phyloP scores from a whole-genome alignment of 2,329 filamentous ascomycete species.

The Fusarium hostae region DNA sequence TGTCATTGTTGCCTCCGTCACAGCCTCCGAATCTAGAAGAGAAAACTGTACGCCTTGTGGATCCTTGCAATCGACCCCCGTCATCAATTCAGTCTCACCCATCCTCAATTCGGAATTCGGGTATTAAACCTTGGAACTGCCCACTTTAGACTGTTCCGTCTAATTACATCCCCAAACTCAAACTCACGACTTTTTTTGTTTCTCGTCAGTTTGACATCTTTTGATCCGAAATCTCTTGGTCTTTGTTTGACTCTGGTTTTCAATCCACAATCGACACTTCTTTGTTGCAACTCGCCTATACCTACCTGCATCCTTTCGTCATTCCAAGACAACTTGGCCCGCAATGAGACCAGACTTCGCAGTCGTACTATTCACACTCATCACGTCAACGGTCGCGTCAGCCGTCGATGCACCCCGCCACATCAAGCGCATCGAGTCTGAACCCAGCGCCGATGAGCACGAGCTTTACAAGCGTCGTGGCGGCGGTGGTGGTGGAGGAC shows the following conservation, averaged over 20 bases:
- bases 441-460: constrained; percentile 47
- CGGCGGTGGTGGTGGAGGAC: constrained; percentile 65
- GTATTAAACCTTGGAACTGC: constrained; percentile 31
- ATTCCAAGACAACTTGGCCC: constrained; percentile 6
- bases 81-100: constrained; percentile 17
- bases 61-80: constrained; percentile 16
- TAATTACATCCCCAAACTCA: constrained; percentile 8
- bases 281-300: neutral
- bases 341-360: constrained; percentile 50
- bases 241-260: neutral
- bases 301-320: neutral
- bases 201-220: neutral
- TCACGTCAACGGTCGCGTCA: constrained; percentile 43
- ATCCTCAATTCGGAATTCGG: constrained; percentile 5
- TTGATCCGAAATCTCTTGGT: neutral
- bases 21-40: neutral
- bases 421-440: constrained; percentile 40
- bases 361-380: constrained; percentile 46
- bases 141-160: constrained; percentile 15
- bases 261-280: neutral
- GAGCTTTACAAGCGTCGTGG: constrained; percentile 71
- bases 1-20: neutral
- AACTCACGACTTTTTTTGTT: neutral
- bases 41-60: constrained; percentile 10
- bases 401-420: constrained; percentile 39